Base-by-base conservation (phyloP, 139 green algal genomes). In the Coelastrella sp. region DNA sequence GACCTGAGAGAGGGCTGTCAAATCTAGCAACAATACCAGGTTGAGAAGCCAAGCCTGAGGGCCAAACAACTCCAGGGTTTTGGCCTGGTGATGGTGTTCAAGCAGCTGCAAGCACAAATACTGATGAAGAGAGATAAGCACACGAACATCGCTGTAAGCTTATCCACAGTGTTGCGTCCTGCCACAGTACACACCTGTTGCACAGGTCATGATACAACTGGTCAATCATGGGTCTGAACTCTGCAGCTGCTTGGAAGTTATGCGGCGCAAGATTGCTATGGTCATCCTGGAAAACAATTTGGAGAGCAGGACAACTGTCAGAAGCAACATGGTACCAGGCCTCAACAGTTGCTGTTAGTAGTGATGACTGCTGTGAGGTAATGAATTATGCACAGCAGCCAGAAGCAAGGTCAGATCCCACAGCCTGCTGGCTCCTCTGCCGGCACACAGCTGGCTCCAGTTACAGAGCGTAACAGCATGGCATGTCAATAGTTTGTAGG, bases 201-300 rank as follows among this genome's bases (percentile, higher is more conserved):
- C 60, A 87, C 22, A 98, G 93, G 59, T 93, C 56, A 0, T 92
- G 72, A 76, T 94, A 95, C 8, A 99, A 87, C 8, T 90, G 82
- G 88, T 98, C 95, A 92, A 99, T 98, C n/a, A 99, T 81, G 6
- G 95, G 94, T 10, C 90, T 92, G 91, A 96, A 99, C 75, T 97
- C 89, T 19, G 95, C 95, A 22, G 97, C 97, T 8, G 97, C 96
- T 93, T 99, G 97, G 91, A 97, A 98, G 10, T 76, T 89, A 60
- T 79, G 27, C 57, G 81, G 58, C 57, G 80, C 35, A 24, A 78
- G 15, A 20, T 84, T 84, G 70, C 22, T 65, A 57, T 82, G 24
- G 14, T 82, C 79, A 35, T 82, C 65, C 73, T 91, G 66, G 49
- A 83, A 25, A 4, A 76, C 10, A 17, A 17, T 17, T 22, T 17